These are phyloP conservation scores for Heritiera littoralis DNA, from an alignment of 345 rosid genomes.

Conservation along the genomic window DNA sequence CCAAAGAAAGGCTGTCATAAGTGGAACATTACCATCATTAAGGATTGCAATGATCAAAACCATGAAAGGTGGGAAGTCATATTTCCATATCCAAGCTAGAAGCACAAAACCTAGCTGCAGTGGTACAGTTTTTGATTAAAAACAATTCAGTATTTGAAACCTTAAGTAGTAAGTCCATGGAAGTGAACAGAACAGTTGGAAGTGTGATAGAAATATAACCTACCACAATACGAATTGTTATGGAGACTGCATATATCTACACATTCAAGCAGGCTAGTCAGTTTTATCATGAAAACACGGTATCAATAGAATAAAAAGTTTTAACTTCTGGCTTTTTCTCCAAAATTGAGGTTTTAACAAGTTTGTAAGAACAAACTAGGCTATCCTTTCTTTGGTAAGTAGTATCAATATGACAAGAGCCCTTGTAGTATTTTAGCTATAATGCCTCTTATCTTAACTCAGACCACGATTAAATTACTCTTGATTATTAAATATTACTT, in stretches of 20 bases:
- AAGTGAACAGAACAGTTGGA: background rate
- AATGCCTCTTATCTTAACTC: background rate
- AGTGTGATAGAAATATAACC: constrained; percentile 30
- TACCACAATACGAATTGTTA: constrained; percentile 95
- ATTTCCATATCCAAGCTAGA: too few relatives aligned
- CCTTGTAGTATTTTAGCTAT: background rate
- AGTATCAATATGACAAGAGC: background rate
- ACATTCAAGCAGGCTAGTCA: constrained; percentile 35
- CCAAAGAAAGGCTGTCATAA: too few relatives aligned
- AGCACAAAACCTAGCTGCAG: too few relatives aligned
- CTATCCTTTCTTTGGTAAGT: background rate
- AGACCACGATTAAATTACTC: background rate
- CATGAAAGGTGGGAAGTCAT: too few relatives aligned
- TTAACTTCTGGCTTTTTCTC: background rate
- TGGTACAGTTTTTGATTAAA: too few relatives aligned
- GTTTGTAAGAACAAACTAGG: background rate
- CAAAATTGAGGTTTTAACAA: background rate
- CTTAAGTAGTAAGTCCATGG: too few relatives aligned
- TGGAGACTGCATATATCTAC: constrained; percentile 97
- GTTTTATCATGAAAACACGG: background rate
- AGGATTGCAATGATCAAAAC: too few relatives aligned
- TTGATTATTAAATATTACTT: background rate
- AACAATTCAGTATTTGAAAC: too few relatives aligned
- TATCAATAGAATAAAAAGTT: background rate
- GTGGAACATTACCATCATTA: too few relatives aligned